A percentile compares a stretch with the other conserved stretches of the same genome.
phyloP scores from a whole-genome alignment of 208 protist genomes.

The Balamuthia mandrillaris region DNA sequence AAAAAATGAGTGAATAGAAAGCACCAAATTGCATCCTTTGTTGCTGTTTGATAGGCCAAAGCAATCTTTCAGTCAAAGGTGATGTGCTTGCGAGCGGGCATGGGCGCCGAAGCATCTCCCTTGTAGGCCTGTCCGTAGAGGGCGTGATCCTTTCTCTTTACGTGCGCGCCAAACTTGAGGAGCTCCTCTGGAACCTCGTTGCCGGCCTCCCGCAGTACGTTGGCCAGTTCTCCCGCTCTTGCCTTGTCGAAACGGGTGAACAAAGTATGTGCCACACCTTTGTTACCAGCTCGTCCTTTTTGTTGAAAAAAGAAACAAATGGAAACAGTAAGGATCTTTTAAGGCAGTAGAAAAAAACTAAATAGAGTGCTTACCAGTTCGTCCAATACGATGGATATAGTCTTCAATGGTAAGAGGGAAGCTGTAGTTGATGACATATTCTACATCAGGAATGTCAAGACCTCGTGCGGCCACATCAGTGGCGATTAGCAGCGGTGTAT shows the following conservation, averaged over 20 bases:
- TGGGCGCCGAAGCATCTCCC: neutral
- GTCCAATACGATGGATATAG: slow-evolving; percentile 96
- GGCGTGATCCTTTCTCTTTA: slow-evolving; percentile 57
- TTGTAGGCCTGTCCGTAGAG: slow-evolving; percentile 46
- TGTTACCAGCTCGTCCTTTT: slow-evolving; percentile 10
- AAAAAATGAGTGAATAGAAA: no score
- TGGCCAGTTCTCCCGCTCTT: slow-evolving; percentile 50
- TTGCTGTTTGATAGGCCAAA: no score
- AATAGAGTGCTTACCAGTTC: no score
- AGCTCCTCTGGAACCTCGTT: slow-evolving; percentile 56
- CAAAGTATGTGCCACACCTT: slow-evolving; percentile 49
- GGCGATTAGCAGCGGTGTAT: slow-evolving; percentile 70
- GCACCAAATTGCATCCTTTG: no score
- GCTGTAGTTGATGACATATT: slow-evolving; percentile 92
- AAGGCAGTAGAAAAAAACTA: slow-evolving; percentile 39
- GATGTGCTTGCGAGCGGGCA: slow-evolving; percentile 8
- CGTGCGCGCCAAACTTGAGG: slow-evolving; percentile 48
- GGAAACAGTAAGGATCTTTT: neutral
- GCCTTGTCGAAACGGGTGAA: slow-evolving; percentile 54
- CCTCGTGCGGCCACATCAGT: slow-evolving; percentile 78
- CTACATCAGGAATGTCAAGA: slow-evolving; percentile 89
- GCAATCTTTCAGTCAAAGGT: slow-evolving; percentile 40
- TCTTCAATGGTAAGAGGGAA: slow-evolving; percentile 76
- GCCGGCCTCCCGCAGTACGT: slow-evolving; percentile 42
- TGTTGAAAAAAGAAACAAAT: neutral